These are phyloP conservation scores for Eucalyptus regnans DNA, from an alignment of 345 rosid species.

Conservation along the genomic window DNA sequence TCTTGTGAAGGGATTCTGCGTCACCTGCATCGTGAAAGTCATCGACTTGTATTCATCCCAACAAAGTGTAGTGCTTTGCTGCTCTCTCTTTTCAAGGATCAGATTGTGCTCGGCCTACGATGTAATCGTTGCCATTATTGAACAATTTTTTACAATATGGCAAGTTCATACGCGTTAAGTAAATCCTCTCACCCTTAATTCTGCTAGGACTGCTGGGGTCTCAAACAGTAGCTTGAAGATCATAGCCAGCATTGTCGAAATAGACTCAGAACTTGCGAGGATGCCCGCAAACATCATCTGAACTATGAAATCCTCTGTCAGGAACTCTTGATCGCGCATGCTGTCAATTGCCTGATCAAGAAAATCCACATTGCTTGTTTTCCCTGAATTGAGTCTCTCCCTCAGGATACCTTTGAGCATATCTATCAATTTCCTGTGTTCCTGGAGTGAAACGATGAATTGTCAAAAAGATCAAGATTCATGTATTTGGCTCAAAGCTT, in stretches of 20 bases:
- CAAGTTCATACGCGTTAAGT: neutral
- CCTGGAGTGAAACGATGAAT: neutral
- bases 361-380: neutral
- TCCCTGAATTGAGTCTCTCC: neutral
- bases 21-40: neutral
- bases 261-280: constrained; percentile 2
- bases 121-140: neutral
- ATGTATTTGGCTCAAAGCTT: neutral
- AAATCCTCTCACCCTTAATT: neutral
- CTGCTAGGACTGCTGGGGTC: neutral
- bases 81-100: neutral
- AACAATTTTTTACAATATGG: neutral
- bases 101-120: neutral
- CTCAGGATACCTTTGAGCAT: neutral
- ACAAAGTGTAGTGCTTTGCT: neutral
- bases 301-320: constrained; percentile 6
- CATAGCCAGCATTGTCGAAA: neutral
- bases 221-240: neutral
- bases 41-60: constrained; percentile 4
- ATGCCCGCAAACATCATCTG: neutral
- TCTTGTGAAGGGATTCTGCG: neutral
- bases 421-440: neutral
- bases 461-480: neutral
- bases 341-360: constrained; percentile 2
- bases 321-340: neutral